phyloP scores from a whole-genome alignment of 2,329 filamentous ascomycete genomes.

The Trichoderma hamatum region DNA sequence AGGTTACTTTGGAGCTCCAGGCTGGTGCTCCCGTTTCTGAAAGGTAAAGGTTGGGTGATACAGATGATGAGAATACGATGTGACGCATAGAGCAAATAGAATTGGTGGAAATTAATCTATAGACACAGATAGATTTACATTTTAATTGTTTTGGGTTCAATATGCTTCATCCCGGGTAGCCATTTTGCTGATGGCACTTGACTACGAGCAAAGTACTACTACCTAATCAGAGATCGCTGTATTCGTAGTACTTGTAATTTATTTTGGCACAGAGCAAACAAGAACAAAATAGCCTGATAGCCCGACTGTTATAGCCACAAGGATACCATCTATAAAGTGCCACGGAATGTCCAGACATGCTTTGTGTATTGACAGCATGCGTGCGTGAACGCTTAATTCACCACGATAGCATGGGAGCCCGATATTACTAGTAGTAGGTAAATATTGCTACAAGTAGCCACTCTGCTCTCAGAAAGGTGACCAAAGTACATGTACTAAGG shows the following conservation, averaged over 20 bases:
- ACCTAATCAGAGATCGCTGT: background rate
- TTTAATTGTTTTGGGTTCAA: background rate
- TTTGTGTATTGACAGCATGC: background rate
- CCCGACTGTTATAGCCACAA: too few relatives aligned
- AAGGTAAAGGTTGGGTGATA: background rate
- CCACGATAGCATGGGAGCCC: background rate
- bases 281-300: background rate
- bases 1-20: slow-evolving; percentile 37
- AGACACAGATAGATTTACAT: background rate
- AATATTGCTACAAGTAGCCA: background rate
- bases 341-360: background rate
- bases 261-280: background rate
- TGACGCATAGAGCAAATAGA: background rate
- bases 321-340: too few relatives aligned
- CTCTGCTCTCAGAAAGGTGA: background rate
- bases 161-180: background rate
- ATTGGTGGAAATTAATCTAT: background rate
- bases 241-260: background rate
- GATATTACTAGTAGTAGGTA: background rate
- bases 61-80: background rate
- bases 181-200: background rate
- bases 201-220: background rate
- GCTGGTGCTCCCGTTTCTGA: slow-evolving; percentile 32
- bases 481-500: too few relatives aligned
- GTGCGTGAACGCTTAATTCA: background rate